phyloP scores from a whole-genome alignment of 768 basidiomycete genomes.

The Termitomyces bulborhizus region DNA sequence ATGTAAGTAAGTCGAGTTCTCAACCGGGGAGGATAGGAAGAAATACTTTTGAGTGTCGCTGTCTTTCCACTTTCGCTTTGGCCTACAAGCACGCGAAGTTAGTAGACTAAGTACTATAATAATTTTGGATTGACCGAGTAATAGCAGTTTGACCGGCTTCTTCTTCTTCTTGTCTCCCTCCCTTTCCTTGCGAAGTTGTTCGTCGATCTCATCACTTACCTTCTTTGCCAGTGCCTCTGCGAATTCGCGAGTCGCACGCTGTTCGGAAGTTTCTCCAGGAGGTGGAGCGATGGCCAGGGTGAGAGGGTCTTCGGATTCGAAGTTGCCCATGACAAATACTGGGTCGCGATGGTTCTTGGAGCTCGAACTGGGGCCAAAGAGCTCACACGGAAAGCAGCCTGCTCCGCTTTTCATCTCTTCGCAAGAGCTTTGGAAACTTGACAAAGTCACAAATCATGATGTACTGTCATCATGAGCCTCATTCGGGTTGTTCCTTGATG shows the following conservation, averaged over 20 bases:
- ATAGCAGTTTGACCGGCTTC: conserved; percentile 65
- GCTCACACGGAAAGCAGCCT: conserved; percentile 15
- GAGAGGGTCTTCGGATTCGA: conserved; percentile 55
- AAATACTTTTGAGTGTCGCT: conserved; percentile 68
- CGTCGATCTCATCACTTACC: conserved; percentile 72
- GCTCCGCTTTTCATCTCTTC: conserved; percentile 15
- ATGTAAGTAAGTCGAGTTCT: conserved; percentile 1
- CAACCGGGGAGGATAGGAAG: neutral
- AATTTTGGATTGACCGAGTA: conserved; percentile 43
- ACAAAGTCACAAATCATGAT: conserved; percentile 2
- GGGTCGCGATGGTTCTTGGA: conserved; percentile 9
- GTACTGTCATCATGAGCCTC: conserved; percentile 5
- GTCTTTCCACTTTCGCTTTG: conserved; percentile 80
- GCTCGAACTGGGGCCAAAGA: conserved; percentile 12
- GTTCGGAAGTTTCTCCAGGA: conserved; percentile 51
- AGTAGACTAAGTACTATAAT: conserved; percentile 1
- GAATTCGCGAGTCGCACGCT: conserved; percentile 47
- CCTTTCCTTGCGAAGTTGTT: conserved; percentile 57
- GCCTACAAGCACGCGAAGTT: conserved; percentile 21
- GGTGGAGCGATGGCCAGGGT: conserved; percentile 57
- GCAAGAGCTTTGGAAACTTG: conserved; percentile 10
- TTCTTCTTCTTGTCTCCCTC: conserved; percentile 53
- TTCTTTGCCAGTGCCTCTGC: conserved; percentile 59
- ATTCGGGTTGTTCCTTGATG: conserved; percentile 16
- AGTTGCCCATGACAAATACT: conserved; percentile 20